These are phyloP conservation scores for Backusella parvicylindrica DNA, from an alignment of 192 early-diverging fungal species.

Conservation along the genomic window DNA sequence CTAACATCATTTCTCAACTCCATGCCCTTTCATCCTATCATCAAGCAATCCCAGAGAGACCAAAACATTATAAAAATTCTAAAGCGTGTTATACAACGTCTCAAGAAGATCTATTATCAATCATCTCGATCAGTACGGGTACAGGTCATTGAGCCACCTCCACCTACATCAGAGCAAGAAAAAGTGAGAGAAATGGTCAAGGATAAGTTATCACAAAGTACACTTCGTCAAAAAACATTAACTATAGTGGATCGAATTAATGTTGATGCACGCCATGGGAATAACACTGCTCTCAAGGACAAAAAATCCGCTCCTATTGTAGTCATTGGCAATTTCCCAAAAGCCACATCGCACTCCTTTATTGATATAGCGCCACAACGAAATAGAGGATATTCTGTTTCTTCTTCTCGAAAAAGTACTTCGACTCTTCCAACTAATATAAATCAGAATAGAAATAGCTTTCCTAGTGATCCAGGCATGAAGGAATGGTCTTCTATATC, in stretches of 20 bases:
- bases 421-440: slow-evolving; percentile 8
- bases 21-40: slow-evolving; percentile 35
- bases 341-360: neutral
- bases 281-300: slow-evolving; percentile 29
- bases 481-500: neutral
- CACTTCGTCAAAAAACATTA: slow-evolving; percentile 18
- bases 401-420: slow-evolving; percentile 4
- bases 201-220: slow-evolving; percentile 17
- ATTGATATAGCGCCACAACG: neutral
- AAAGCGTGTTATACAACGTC: slow-evolving; percentile 27
- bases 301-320: slow-evolving; percentile 26
- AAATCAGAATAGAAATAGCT: slow-evolving; percentile 23
- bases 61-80: slow-evolving; percentile 49
- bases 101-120: slow-evolving; percentile 32
- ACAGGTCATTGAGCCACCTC: slow-evolving; percentile 31
- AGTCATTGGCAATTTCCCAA: slow-evolving; percentile 29
- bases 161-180: slow-evolving; percentile 27
- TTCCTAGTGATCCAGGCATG: slow-evolving; percentile 13
- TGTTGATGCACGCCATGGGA: slow-evolving; percentile 15
- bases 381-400: neutral
- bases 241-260: slow-evolving; percentile 18
- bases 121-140: slow-evolving; percentile 14
- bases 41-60: slow-evolving; percentile 42
- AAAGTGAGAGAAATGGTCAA: slow-evolving; percentile 26
- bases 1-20: slow-evolving; percentile 39